Evolutionary conservation across 139 green algal genomes (phyloP).

Genomic region (Chlamydomonas schloesseri): DNA sequence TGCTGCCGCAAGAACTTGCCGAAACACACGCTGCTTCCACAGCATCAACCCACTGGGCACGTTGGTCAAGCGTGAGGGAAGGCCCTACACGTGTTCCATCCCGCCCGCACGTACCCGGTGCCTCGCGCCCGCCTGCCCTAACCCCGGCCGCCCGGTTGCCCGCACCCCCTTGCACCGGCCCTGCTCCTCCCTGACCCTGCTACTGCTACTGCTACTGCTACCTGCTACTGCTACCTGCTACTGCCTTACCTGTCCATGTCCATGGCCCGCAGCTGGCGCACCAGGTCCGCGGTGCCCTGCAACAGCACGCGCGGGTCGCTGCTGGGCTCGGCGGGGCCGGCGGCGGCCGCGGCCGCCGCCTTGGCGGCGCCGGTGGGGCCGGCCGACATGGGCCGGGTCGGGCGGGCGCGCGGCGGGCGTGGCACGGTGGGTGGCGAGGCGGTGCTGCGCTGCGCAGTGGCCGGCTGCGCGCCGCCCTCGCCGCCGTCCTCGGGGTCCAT

Average conservation of each 20-base stretch:
- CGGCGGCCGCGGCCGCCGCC: neutral
- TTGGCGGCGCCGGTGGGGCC: neutral
- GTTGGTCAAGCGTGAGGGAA: too few relatives aligned
- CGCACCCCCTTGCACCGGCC: too few relatives aligned
- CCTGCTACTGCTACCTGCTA: too few relatives aligned
- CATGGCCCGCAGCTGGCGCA: conserved; percentile 38
- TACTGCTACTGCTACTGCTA: too few relatives aligned
- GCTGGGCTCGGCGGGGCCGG: neutral
- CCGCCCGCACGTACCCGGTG: too few relatives aligned
- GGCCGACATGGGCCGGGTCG: neutral
- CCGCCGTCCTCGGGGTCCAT: neutral
- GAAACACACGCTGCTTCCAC: too few relatives aligned
- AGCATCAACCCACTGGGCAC: too few relatives aligned
- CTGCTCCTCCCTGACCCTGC: too few relatives aligned
- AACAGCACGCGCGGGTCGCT: conserved; percentile 34
- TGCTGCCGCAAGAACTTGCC: neutral
- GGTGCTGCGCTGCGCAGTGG: neutral
- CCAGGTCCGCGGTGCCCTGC: conserved; percentile 32
- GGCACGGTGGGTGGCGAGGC: conserved; percentile 8
- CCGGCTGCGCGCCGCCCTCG: neutral
- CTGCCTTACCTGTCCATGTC: conserved; percentile 18
- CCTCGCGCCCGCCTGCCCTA: too few relatives aligned
- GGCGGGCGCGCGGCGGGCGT: neutral
- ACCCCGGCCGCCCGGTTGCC: too few relatives aligned
- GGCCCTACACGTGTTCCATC: too few relatives aligned